phyloP scores from a whole-genome alignment of 768 basidiomycete genomes.

The Sarcodon sp. region DNA sequence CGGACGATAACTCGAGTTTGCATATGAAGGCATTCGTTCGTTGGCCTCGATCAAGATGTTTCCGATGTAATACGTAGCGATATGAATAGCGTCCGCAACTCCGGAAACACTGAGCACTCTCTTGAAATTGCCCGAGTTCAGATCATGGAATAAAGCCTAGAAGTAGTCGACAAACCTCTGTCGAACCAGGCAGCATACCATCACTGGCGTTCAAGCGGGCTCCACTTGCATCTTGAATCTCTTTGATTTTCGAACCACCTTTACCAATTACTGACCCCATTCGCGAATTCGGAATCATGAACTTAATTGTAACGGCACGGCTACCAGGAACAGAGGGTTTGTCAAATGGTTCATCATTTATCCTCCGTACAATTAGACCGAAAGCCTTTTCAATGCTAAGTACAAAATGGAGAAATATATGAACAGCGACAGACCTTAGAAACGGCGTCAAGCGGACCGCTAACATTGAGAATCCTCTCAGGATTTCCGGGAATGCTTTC shows the following conservation, averaged over 20 bases:
- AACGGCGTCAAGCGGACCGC: constrained; percentile 94
- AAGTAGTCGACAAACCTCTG: constrained; percentile 54
- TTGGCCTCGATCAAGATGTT: constrained; percentile 93
- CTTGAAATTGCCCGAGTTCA: constrained; percentile 26
- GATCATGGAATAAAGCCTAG: constrained; percentile 3
- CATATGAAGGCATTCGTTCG: constrained; percentile 64
- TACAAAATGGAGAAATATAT: neutral
- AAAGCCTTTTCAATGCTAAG: constrained; percentile 55
- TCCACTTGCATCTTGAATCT: constrained; percentile 97
- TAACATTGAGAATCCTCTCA: constrained; percentile 96
- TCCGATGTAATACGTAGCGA: constrained; percentile 98
- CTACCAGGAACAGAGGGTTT: constrained; percentile 96
- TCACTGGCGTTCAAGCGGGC: constrained; percentile 94
- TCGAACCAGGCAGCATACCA: constrained; percentile 98
- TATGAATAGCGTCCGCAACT: constrained; percentile 98
- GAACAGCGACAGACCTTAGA: constrained; percentile 59
- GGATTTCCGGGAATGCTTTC: constrained; percentile 99
- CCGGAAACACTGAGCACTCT: constrained; percentile 96
- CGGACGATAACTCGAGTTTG: constrained; percentile 43
- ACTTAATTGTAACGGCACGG: constrained; percentile 97
- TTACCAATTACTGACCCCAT: constrained; percentile 99
- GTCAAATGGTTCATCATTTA: constrained; percentile 98
- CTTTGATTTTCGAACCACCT: constrained; percentile 96
- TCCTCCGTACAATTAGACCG: constrained; percentile 94
- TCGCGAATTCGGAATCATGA: constrained; percentile 97